Base-by-base conservation (phyloP, 176 grass and related monocot genomes). In the Cenchrus purpureus region DNA sequence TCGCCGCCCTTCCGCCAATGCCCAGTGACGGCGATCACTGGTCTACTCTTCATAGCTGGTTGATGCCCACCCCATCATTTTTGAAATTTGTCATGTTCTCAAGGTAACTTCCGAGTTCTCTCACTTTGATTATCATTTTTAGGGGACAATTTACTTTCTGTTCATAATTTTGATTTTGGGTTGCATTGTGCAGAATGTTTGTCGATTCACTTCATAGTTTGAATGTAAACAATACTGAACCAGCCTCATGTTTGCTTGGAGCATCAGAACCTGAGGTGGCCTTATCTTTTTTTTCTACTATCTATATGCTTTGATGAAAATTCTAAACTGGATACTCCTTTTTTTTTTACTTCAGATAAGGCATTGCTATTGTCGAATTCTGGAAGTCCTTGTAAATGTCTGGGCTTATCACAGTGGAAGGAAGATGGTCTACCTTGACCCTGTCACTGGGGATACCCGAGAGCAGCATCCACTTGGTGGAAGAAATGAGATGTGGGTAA, bases 331-430 rank as follows among this genome's bases (percentile, higher is more conserved):
- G 64, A 13, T 70, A 16, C 62, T 55, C 59, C 17, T 83, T 31
- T 53, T 86, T 86, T 32, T 54, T 81, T 77, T 87, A 85, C 43
- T 57, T 77, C 93, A 98, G 97, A 99, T 89, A 99, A 96, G 78
- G 57, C 89, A 99, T 57, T 99, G 97, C 85, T 99, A 99, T 81
- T 99, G 93, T 86, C 97, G 93, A 83, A 79, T 99, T 12, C 67
- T 99, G 40, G 97, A 96, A 87, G 44, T 94, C 79, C 90, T 99
- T 78, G 89, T 99, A 64, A 99, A 99, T 79, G 85, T 99, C 45
- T 99, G 97, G 97, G 97, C 93, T 68, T 99, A 99, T 86, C 97
- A 99, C 82, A 96, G 97, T 79, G 91, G 87, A 69, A 92, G 83
- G 79, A 94, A 78, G 88, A 94, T 99, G 87, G 84, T 95, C 10